Conservation (phyloP, 306 rosid species). For the Astragalus glycyphyllos region DNA sequence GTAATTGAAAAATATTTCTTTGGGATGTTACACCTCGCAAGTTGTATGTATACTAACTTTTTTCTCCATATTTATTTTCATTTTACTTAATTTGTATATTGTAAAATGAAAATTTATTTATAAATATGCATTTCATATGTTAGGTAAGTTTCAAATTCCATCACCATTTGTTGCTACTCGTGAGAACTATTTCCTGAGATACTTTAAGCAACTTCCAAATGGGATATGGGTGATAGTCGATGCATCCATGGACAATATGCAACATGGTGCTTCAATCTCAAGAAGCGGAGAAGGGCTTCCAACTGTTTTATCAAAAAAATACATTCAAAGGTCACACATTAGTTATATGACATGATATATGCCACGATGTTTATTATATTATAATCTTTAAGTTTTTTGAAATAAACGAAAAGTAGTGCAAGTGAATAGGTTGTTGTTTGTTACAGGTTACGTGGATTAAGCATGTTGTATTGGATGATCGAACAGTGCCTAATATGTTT, state of each 20-base stretch:
- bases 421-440: neutral
- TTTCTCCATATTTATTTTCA: no score
- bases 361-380: neutral
- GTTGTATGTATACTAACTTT: slow-evolving; percentile 55
- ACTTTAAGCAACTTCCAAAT: slow-evolving; percentile 79
- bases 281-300: slow-evolving; percentile 77
- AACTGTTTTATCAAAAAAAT: slow-evolving; percentile 87
- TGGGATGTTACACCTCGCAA: no score
- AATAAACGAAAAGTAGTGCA: neutral
- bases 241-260: slow-evolving; percentile 73
- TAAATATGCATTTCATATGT: slow-evolving; percentile 24
- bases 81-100: no score
- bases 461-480: slow-evolving; percentile 76
- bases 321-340: slow-evolving; percentile 68
- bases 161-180: slow-evolving; percentile 86
- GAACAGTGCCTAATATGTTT: slow-evolving; percentile 59
- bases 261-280: slow-evolving; percentile 45
- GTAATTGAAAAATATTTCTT: no score
- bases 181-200: slow-evolving; percentile 81
- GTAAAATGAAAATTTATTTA: no score
- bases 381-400: no score
- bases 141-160: slow-evolving; percentile 84
- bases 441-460: slow-evolving; percentile 85
- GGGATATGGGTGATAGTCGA: slow-evolving; percentile 91
- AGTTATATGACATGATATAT: no score